These are phyloP conservation scores for Inosperma sp. DNA, from an alignment of 768 basidiomycete genomes.

Conservation along the genomic window DNA sequence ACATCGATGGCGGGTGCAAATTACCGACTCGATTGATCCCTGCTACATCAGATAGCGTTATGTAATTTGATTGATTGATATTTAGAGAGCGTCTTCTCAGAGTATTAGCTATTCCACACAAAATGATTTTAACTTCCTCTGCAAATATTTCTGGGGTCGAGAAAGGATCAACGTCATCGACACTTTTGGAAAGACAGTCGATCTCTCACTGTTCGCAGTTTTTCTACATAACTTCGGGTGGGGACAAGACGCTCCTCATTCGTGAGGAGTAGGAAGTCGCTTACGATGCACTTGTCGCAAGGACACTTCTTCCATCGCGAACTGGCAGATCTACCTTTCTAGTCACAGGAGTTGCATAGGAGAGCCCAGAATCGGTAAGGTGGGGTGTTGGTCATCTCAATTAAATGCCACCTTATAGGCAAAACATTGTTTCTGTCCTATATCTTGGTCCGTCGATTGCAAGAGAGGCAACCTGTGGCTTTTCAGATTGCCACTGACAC, in stretches of 20 bases:
- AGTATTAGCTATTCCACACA: too few species aligned
- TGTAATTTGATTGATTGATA: too few species aligned
- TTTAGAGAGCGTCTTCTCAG: too few species aligned
- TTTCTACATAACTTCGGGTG: constrained; percentile 6
- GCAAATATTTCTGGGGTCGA: constrained; percentile 11
- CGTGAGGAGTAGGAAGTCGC: constrained; percentile 13
- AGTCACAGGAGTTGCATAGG: too few species aligned
- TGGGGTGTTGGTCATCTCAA: constrained; percentile 4
- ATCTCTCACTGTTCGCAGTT: constrained; percentile 13
- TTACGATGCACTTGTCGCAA: constrained; percentile 6
- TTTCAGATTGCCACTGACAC: constrained; percentile 6
- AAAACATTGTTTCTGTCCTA: constrained; percentile 10
- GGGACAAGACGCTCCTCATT: constrained; percentile 8
- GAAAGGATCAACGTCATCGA: constrained; percentile 6
- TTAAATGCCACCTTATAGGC: constrained; percentile 10
- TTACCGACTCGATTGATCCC: too few species aligned
- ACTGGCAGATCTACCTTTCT: constrained; percentile 5
- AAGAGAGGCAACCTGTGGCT: constrained; percentile 7
- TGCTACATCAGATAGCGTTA: too few species aligned
- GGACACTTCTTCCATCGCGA: too few species aligned
- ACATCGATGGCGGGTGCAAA: too few species aligned
- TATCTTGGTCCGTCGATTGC: constrained; percentile 10
- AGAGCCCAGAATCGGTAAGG: constrained; percentile 10
- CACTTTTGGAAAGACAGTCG: constrained; percentile 8
- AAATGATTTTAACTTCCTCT: too few species aligned